These are phyloP conservation scores for Corylus americana DNA, from an alignment of 306 rosid species.

Conservation along the genomic window DNA sequence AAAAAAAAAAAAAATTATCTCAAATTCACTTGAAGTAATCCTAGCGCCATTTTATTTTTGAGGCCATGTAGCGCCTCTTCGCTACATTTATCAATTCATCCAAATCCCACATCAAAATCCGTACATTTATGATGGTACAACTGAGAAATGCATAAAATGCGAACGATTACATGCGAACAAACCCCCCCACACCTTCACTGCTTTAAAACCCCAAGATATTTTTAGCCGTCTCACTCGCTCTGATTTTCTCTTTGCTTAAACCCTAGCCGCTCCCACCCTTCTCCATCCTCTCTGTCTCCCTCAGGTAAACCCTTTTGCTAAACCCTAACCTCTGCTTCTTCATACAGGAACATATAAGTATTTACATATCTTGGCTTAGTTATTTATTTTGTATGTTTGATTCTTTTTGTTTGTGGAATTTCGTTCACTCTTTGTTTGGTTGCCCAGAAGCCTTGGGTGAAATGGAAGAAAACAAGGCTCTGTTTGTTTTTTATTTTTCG, in stretches of 20 bases:
- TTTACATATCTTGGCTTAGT: not conserved
- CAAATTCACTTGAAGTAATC: too few species aligned
- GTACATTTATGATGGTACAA: not conserved
- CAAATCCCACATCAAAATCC: too few species aligned
- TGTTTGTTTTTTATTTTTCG: not conserved
- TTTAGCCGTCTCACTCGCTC: too few species aligned
- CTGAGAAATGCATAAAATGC: not conserved
- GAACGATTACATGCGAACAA: conserved; percentile 5
- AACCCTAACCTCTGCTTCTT: not conserved
- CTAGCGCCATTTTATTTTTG: too few species aligned
- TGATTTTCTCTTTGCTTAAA: too few species aligned
- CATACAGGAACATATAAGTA: not conserved
- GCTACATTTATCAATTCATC: too few species aligned
- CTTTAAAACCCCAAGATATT: conserved; percentile 4
- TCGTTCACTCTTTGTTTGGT: not conserved
- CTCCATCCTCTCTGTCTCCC: too few species aligned
- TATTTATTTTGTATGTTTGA: not conserved
- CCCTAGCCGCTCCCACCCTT: too few species aligned
- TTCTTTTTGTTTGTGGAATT: not conserved
- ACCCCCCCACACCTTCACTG: not conserved
- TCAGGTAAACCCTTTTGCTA: too few species aligned
- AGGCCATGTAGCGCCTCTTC: too few species aligned
- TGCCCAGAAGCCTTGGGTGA: not conserved
- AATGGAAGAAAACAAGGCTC: not conserved
- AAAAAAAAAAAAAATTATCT: too few species aligned